Conservation (phyloP, 2,329 filamentous ascomycete genomes). For the Aspergillus costaricaensis region DNA sequence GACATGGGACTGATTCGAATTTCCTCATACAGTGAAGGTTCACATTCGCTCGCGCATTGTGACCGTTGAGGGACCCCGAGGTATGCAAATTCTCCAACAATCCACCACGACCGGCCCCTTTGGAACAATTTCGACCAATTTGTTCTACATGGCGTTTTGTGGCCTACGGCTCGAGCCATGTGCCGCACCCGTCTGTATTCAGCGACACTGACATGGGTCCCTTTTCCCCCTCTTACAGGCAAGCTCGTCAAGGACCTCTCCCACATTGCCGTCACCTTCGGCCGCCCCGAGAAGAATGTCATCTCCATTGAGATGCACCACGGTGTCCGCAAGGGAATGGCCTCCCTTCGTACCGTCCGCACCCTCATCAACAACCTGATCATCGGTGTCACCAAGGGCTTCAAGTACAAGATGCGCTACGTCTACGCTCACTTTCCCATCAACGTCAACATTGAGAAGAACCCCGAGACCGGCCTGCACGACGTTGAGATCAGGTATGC, state of each 20-base stretch:
- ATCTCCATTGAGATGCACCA: constrained; percentile 99
- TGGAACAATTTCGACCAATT: not conserved
- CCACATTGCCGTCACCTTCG: constrained; percentile 96
- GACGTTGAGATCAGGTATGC: constrained; percentile 97
- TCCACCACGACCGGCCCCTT: not conserved
- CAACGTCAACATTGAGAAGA: constrained; percentile 99
- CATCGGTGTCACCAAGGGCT: constrained; percentile 97
- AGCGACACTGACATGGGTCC: constrained; percentile 23
- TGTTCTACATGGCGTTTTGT: not conserved
- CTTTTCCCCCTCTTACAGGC: constrained; percentile 54
- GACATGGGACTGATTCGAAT: constrained; percentile 30
- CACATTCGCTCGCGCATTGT: constrained; percentile 94
- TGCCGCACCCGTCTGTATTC: not conserved
- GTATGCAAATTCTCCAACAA: constrained; percentile 51
- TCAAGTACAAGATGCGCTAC: constrained; percentile 99
- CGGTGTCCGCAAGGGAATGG: constrained; percentile 95
- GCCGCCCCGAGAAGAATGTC: constrained; percentile 76
- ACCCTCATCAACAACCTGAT: constrained; percentile 99
- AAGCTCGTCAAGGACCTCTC: constrained; percentile 96
- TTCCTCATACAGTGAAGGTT: constrained; percentile 77
- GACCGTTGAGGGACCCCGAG: constrained; percentile 95
- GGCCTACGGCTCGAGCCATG: not conserved
- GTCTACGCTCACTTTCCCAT: constrained; percentile 99
- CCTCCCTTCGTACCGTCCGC: constrained; percentile 95
- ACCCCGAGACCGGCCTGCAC: constrained; percentile 79